Conservation (phyloP, 345 rosid genomes). For the Cardamine occulta region DNA sequence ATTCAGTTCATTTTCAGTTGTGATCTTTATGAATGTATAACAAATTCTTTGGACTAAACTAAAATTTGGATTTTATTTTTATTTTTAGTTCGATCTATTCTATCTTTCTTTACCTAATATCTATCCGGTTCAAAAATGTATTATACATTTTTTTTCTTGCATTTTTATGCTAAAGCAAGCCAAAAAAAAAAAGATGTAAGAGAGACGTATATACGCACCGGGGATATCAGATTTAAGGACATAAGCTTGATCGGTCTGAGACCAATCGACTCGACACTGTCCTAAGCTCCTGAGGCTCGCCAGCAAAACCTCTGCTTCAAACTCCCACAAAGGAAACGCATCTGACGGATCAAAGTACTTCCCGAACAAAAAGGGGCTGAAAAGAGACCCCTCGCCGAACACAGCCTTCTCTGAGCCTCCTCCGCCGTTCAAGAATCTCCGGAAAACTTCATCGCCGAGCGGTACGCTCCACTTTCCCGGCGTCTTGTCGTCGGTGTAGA, state of each 20-base stretch:
- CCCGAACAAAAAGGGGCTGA: conserved; percentile 80
- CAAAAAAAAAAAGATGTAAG: neutral
- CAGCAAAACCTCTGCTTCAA: conserved; percentile 64
- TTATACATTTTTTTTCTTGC: neutral
- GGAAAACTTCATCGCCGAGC: conserved; percentile 62
- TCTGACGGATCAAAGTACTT: conserved; percentile 92
- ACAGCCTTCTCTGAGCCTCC: conserved; percentile 52
- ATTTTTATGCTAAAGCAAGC: neutral
- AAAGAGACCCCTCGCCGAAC: conserved; percentile 82
- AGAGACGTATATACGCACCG: conserved; percentile 47
- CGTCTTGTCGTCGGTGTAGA: conserved; percentile 62
- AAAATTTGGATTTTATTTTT: neutral
- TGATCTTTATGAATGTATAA: neutral
- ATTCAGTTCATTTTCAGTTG: neutral
- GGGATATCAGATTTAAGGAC: conserved; percentile 73
- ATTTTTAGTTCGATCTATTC: neutral
- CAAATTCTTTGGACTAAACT: neutral
- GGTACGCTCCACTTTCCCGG: conserved; percentile 75
- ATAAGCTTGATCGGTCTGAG: conserved; percentile 72
- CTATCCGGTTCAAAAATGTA: neutral
- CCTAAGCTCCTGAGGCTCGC: conserved; percentile 60
- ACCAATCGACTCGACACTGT: conserved; percentile 74
- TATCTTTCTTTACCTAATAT: neutral
- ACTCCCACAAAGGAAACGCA: conserved; percentile 94
- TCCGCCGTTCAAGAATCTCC: conserved; percentile 52